Conservation (phyloP, 2,329 filamentous ascomycete species). For the Gnomoniopsis sp. region DNA sequence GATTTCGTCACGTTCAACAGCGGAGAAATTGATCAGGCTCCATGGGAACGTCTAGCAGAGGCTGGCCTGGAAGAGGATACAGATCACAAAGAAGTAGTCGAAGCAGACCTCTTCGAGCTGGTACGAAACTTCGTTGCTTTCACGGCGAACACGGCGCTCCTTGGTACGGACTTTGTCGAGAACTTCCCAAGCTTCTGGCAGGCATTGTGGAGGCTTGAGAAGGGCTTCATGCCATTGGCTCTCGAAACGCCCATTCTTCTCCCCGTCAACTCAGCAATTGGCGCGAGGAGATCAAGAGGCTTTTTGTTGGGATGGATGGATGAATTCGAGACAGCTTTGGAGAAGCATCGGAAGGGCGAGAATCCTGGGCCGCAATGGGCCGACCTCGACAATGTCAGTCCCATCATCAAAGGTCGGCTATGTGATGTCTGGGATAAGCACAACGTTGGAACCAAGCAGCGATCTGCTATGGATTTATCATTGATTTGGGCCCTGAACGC, state of each 20-base stretch:
- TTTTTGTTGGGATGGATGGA: constrained; percentile 26
- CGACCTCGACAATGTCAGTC: constrained; percentile 34
- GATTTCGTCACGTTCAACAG: constrained; percentile 37
- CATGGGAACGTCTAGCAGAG: constrained; percentile 35
- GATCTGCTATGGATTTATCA: constrained; percentile 32
- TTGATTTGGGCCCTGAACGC: constrained; percentile 37
- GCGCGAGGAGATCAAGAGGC: constrained; percentile 28
- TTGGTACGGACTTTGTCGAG: constrained; percentile 39
- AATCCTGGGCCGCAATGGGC: constrained; percentile 33
- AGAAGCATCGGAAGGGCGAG: constrained; percentile 29
- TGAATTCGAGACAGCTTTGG: constrained; percentile 34
- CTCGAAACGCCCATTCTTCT: constrained; percentile 30
- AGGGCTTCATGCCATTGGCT: constrained; percentile 29
- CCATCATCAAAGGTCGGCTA: constrained; percentile 29
- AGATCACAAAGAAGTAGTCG: constrained; percentile 26
- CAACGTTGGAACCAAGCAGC: constrained; percentile 27
- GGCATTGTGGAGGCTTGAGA: constrained; percentile 35
- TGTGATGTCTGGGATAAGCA: constrained; percentile 20
- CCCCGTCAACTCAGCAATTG: constrained; percentile 30
- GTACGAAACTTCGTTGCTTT: constrained; percentile 33
- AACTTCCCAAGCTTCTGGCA: constrained; percentile 37
- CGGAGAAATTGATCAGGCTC: constrained; percentile 33
- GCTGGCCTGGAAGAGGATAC: constrained; percentile 28
- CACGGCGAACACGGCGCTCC: constrained; percentile 32
- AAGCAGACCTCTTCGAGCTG: constrained; percentile 32